Conservation (phyloP, 208 protist genomes). For the Strigomonas culicis region DNA sequence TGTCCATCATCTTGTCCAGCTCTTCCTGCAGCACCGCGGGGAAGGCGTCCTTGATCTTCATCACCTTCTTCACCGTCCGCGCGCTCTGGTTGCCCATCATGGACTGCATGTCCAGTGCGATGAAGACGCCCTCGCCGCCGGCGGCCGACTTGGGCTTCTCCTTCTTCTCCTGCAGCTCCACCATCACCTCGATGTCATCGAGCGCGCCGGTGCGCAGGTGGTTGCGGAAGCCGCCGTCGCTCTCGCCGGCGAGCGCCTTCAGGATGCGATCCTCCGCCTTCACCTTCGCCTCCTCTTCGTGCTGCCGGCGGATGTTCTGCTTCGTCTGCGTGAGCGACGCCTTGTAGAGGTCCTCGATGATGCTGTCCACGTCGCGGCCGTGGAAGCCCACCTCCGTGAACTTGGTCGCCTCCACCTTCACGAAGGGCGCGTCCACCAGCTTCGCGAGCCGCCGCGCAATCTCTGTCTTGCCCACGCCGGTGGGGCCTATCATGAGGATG, state of each 20-base stretch:
- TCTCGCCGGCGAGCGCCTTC: constrained; percentile 79
- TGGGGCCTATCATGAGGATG: constrained; percentile 95
- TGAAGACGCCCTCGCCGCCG: constrained; percentile 81
- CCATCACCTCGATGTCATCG: constrained; percentile 91
- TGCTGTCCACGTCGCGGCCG: constrained; percentile 96
- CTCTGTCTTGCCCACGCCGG: constrained; percentile 95
- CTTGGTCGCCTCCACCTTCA: constrained; percentile 99
- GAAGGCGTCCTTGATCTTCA: constrained; percentile 94
- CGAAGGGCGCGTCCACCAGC: constrained; percentile 96
- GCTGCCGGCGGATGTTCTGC: constrained; percentile 85
- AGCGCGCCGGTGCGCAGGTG: constrained; percentile 91
- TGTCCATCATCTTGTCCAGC: constrained; percentile 94
- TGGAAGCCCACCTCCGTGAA: constrained; percentile 98
- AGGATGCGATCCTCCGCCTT: constrained; percentile 90
- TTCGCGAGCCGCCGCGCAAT: constrained; percentile 97
- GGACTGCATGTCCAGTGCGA: constrained; percentile 82
- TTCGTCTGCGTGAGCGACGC: constrained; percentile 91
- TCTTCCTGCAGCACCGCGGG: constrained; percentile 91
- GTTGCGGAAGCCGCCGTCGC: constrained; percentile 89
- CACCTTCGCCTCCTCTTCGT: constrained; percentile 77
- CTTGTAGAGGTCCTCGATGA: constrained; percentile 97
- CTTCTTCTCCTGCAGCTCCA: constrained; percentile 91
- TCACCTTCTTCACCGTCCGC: constrained; percentile 88
- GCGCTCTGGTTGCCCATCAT: constrained; percentile 63
- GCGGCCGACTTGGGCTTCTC: constrained; percentile 79